Conservation (phyloP, 179 eudicot genomes). For the Carnegiea gigantea region DNA sequence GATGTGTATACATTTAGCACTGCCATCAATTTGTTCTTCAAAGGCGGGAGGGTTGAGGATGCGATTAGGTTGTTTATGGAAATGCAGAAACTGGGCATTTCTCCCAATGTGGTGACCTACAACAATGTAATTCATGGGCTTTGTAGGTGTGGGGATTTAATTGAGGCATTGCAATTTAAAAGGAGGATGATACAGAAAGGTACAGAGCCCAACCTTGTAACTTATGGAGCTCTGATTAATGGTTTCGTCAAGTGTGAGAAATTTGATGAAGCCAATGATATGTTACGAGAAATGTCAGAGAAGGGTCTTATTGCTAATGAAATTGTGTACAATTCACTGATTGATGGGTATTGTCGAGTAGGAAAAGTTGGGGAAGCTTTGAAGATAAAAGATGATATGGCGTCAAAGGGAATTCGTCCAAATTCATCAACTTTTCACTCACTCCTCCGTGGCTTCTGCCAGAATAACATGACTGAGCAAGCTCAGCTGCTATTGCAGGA, state of each 20-base stretch:
- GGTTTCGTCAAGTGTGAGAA: constrained; percentile 57
- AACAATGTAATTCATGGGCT: constrained; percentile 73
- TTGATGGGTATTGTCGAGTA: constrained; percentile 70
- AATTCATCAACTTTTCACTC: constrained; percentile 65
- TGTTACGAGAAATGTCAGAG: constrained; percentile 60
- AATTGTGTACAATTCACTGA: constrained; percentile 66
- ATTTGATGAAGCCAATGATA: constrained; percentile 51
- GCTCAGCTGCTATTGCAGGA: constrained; percentile 59
- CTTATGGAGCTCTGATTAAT: constrained; percentile 67
- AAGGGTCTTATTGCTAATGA: constrained; percentile 62
- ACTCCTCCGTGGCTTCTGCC: constrained; percentile 72
- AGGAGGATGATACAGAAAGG: constrained; percentile 64
- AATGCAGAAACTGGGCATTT: constrained; percentile 59
- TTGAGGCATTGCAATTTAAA: constrained; percentile 60
- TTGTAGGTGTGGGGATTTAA: constrained; percentile 53
- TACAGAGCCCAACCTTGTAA: constrained; percentile 46
- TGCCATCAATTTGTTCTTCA: constrained; percentile 60
- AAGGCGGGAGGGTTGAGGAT: constrained; percentile 59
- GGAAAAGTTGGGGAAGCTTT: constrained; percentile 59
- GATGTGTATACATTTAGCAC: constrained; percentile 65
- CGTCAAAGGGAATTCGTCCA: constrained; percentile 50
- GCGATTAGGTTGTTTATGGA: constrained; percentile 55
- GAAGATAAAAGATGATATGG: constrained; percentile 59
- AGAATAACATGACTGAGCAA: constrained; percentile 50
- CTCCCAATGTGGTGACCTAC: constrained; percentile 69